Conservation (phyloP, 306 rosid species). For the Vigna trinervia region DNA sequence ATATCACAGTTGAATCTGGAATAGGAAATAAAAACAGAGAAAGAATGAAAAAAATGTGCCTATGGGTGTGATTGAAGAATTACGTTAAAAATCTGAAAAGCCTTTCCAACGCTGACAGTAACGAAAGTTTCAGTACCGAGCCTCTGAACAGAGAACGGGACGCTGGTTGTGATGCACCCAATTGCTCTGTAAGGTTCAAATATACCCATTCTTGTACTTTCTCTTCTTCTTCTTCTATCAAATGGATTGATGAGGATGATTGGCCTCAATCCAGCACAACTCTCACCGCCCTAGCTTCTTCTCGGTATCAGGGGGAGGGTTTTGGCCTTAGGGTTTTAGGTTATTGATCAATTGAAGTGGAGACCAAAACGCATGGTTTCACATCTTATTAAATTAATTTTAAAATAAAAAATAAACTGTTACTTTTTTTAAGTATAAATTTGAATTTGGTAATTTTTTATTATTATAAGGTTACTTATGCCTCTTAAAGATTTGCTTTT, state of each 20-base stretch:
- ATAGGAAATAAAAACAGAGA: not conserved
- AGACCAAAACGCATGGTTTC: not conserved
- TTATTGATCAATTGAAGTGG: not conserved
- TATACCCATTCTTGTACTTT: slow-evolving; percentile 64
- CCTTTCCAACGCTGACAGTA: slow-evolving; percentile 84
- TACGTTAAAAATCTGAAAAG: slow-evolving; percentile 93
- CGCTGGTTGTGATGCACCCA: slow-evolving; percentile 76
- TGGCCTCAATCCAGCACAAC: not conserved
- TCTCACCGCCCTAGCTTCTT: not conserved
- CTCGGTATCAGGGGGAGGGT: not conserved
- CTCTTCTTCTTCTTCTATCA: not conserved
- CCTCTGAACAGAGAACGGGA: slow-evolving; percentile 83
- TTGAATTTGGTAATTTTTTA: too few relatives aligned
- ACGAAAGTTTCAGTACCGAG: slow-evolving; percentile 92
- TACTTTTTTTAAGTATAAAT: too few relatives aligned
- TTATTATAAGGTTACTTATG: too few relatives aligned
- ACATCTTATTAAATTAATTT: too few relatives aligned
- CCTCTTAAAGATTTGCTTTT: too few relatives aligned
- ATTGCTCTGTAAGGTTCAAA: slow-evolving; percentile 86
- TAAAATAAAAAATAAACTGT: too few relatives aligned
- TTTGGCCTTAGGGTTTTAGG: slow-evolving; percentile 36
- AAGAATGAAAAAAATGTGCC: not conserved
- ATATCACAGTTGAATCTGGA: not conserved
- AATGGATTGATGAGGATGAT: not conserved
- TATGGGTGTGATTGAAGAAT: not conserved